Conservation (phyloP, 208 protist genomes). For the Leishmania amazonensis region DNA sequence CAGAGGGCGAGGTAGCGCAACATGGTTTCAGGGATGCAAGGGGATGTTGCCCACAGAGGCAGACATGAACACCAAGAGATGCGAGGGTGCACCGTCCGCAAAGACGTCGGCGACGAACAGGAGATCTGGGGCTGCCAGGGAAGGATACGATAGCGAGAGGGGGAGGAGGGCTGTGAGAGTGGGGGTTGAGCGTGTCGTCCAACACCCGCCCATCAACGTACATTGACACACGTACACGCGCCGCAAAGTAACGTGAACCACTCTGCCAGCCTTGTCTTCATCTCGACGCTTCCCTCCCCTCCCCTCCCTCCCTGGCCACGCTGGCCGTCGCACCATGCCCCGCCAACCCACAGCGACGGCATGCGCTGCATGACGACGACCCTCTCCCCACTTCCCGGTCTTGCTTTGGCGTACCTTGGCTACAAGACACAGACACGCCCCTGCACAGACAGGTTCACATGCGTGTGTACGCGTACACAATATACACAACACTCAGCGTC, state of each 20-base stretch:
- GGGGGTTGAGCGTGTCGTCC: neutral
- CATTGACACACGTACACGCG: neutral
- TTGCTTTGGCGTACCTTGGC: too few species aligned
- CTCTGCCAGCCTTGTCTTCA: neutral
- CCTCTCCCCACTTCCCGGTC: neutral
- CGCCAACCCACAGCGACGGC: neutral
- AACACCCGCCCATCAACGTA: neutral
- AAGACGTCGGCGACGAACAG: neutral
- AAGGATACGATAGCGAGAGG: neutral
- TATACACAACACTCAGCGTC: neutral
- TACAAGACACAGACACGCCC: neutral
- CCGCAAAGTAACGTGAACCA: neutral
- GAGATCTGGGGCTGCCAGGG: neutral
- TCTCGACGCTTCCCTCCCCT: neutral
- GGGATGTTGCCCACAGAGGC: neutral
- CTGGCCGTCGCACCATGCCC: neutral
- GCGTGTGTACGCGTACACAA: neutral
- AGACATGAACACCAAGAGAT: neutral
- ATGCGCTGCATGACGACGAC: neutral
- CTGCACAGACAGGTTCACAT: neutral
- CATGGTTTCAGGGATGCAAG: neutral
- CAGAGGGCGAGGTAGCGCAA: slow-evolving; percentile 1
- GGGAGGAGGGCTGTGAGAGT: neutral
- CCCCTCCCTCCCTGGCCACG: neutral
- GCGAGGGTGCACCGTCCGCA: neutral